These are phyloP conservation scores for Sutorius australiensis DNA, from an alignment of 768 basidiomycete genomes.

Conservation along the genomic window DNA sequence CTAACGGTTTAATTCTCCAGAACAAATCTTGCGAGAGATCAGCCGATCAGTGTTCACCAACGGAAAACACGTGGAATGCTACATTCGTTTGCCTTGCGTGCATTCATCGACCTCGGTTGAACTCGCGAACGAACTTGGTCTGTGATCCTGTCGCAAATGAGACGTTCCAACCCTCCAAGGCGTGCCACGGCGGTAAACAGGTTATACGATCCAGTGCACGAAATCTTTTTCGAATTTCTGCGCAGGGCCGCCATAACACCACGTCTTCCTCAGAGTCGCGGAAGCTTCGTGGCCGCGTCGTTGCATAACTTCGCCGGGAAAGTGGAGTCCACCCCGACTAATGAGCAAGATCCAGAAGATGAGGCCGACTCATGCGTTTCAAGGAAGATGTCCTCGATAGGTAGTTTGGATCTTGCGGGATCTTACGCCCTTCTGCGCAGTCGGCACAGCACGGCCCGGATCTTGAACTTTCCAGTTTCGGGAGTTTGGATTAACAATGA, in stretches of 20 bases:
- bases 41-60: background rate
- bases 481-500: background rate
- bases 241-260: background rate
- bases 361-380: background rate
- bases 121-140: conserved; percentile 4
- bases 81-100: background rate
- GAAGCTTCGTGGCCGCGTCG: background rate
- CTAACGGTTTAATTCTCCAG: background rate
- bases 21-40: background rate
- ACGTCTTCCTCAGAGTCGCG: background rate
- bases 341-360: background rate
- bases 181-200: background rate
- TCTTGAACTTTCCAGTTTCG: background rate
- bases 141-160: background rate
- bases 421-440: background rate
- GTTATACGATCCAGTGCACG: background rate
- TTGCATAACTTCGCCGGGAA: too few species aligned
- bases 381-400: background rate
- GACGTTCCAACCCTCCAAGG: background rate
- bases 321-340: background rate
- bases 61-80: background rate
- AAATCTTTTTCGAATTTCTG: background rate
- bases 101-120: background rate
- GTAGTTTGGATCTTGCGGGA: background rate
- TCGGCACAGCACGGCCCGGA: background rate